Conservation (phyloP, 1,139 yeast genomes). For the Taphrina flavorubra region DNA sequence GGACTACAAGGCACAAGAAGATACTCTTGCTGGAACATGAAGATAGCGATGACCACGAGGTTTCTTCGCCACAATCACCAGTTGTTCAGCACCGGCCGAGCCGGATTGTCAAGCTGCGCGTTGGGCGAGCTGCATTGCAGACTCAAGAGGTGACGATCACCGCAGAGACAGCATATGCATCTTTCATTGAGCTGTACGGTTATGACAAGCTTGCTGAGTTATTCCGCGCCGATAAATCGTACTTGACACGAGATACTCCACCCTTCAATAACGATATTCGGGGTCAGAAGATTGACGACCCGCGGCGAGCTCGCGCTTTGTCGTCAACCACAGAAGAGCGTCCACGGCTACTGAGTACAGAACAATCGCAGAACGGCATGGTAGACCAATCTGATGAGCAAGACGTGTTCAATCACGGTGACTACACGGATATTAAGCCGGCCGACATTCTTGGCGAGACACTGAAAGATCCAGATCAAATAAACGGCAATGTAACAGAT, state of each 20-base stretch:
- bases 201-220: conserved; percentile 3
- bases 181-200: neutral
- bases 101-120: neutral
- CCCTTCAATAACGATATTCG: neutral
- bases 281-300: neutral
- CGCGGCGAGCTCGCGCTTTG: neutral
- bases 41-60: neutral
- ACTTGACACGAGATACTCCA: conserved; percentile 7
- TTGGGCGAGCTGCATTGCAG: neutral
- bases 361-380: neutral
- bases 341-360: neutral
- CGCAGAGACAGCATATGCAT: neutral
- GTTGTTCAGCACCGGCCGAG: neutral
- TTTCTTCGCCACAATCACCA: neutral
- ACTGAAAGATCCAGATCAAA: neutral
- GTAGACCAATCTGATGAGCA: neutral
- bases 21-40: neutral
- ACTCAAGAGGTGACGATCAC: neutral
- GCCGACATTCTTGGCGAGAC: neutral
- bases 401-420: no score
- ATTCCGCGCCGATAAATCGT: conserved; percentile 5
- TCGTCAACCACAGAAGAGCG: neutral
- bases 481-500: no score
- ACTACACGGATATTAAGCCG: neutral
- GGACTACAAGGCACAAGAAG: neutral